Evolutionary conservation across 2,329 filamentous ascomycete genomes (phyloP), one percentile per base, ranked within the genome.

Genomic region (Fusarium sp.): DNA sequence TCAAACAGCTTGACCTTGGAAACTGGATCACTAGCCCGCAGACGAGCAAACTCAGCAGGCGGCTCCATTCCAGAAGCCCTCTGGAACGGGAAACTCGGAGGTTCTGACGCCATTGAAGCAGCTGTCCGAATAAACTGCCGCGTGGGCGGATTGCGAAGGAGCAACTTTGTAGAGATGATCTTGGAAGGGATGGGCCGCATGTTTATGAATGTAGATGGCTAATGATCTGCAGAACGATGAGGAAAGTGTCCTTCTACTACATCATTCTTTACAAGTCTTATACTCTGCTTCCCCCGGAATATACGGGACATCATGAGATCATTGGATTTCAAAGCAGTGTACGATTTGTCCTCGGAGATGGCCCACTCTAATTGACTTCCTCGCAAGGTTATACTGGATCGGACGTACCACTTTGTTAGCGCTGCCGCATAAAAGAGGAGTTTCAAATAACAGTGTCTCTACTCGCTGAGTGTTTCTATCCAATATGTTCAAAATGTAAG

Each of bases 1-100:
- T 85, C 83, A 62, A 78, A 85, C 9, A 85, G 78, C 67, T 80
- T 79, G 13, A 85, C 81, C 59, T 76, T 72, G 0, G 83, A 83
- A 5, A 85, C 77, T 0, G 83, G 82, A 4, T 81, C 76, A 1
- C 73, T 79, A n/a, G 77, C 78, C 7, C 83, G 78, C 20, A 85
- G 77, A 4, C 73, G 73, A 3, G 81, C 81, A 58, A 81, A 84
- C 67, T 84, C 82, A 4, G 77, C 76, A 0, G 83, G 81, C 1
- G 82, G 82, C 18, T 82, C 79, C 4, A 68, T 49, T 3, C 59
- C 68, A 23, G 70, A 73, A 11, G 72, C 60, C n/a, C 72, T 59
- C 7, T 61, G 40, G 31, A 74, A 74, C 1, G 72, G 72, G 11
- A 73, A 73, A 20, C 10, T 61, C 0, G 68, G 69, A 9, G 58